Percentiles rank a stretch among this genome's conserved stretches.
Evolutionary conservation across 169 alveolate genomes (phyloP).

Genomic region (Plasmodium relictum): DNA sequence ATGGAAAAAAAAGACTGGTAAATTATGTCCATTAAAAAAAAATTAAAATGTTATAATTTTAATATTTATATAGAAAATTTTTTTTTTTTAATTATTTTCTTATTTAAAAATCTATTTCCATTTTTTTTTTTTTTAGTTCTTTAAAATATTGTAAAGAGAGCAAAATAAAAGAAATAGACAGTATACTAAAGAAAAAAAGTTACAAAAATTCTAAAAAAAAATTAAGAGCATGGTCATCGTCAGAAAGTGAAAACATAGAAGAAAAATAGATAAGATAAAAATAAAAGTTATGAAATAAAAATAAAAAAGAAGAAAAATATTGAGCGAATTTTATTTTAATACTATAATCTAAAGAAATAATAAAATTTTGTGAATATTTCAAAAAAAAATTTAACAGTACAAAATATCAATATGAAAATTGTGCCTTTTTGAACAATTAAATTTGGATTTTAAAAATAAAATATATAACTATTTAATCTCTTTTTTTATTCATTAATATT

Average conservation of each 20-base stretch:
- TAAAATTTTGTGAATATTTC: too few species aligned
- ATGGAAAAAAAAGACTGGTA: constrained; percentile 23
- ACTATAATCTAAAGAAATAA: not conserved
- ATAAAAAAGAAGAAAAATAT: not conserved
- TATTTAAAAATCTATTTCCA: not conserved
- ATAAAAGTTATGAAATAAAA: not conserved
- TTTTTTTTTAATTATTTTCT: not conserved
- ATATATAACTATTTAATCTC: too few species aligned
- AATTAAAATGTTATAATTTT: not conserved
- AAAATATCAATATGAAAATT: too few species aligned
- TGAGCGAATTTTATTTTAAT: not conserved
- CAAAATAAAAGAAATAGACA: constrained; percentile 53
- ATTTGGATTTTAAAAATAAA: too few species aligned
- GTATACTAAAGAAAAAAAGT: constrained; percentile 44
- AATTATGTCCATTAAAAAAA: not conserved
- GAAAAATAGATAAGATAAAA: not conserved
- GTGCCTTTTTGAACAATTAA: too few species aligned
- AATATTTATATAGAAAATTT: not conserved
- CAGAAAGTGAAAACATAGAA: constrained; percentile 26
- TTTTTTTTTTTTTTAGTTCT: constrained; percentile 11
- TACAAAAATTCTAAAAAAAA: constrained; percentile 36
- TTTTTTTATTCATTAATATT: too few species aligned
- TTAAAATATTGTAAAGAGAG: not conserved
- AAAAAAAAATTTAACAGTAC: too few species aligned
- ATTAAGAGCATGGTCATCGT: constrained; percentile 45